These are phyloP conservation scores for Termitomyces bulborhizus DNA, from an alignment of 768 basidiomycete genomes.

Conservation along the genomic window DNA sequence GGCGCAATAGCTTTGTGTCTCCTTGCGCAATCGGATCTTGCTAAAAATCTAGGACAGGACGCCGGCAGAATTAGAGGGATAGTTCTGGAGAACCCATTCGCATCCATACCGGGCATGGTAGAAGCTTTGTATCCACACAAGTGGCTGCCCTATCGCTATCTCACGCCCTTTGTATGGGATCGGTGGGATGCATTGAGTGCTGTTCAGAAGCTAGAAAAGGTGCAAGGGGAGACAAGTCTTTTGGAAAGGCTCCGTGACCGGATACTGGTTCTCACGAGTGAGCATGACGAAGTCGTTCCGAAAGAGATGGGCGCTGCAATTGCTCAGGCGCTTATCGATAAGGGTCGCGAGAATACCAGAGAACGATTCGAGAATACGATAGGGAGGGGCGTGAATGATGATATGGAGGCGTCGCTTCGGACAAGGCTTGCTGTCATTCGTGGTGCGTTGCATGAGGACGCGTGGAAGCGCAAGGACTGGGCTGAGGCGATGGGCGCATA, in stretches of 20 bases:
- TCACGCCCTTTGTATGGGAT: constrained; percentile 37
- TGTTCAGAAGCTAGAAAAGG: constrained; percentile 1
- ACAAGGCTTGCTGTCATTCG: constrained; percentile 3
- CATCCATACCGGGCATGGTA: constrained; percentile 41
- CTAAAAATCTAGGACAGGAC: not conserved
- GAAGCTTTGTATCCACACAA: constrained; percentile 37
- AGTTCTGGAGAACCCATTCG: constrained; percentile 45
- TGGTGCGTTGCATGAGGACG: constrained; percentile 17
- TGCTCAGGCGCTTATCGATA: not conserved
- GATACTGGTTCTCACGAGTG: constrained; percentile 32
- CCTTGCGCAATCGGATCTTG: constrained; percentile 19
- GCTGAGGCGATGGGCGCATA: constrained; percentile 11
- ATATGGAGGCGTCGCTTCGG: not conserved
- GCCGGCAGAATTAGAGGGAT: constrained; percentile 25
- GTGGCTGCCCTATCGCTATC: constrained; percentile 45
- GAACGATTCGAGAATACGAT: not conserved
- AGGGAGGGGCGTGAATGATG: not conserved
- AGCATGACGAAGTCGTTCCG: constrained; percentile 42
- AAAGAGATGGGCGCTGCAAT: constrained; percentile 27
- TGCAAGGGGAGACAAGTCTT: not conserved
- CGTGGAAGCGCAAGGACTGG: constrained; percentile 15
- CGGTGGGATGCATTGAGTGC: constrained; percentile 38
- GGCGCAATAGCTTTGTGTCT: constrained; percentile 37
- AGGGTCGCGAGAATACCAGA: not conserved
- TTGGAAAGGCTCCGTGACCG: constrained; percentile 14